Percentiles rank a stretch among this genome's conserved stretches.
phyloP scores from a whole-genome alignment of 2,329 filamentous ascomycete genomes.

The Sarocladium oryzae region DNA sequence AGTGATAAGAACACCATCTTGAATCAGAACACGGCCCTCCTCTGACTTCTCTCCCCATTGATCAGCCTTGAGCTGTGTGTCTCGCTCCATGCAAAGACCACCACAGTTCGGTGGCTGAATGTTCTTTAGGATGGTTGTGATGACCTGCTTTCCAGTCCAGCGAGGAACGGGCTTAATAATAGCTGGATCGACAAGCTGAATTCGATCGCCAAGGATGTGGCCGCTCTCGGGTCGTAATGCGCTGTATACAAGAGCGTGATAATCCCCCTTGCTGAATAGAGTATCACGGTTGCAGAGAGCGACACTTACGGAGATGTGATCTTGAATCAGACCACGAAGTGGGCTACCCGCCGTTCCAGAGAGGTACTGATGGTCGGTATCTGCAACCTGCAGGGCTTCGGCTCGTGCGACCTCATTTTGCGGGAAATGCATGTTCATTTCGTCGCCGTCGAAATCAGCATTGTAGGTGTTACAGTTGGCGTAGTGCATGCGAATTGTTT shows the following conservation, averaged over 20 bases:
- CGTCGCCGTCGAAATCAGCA: slow-evolving; percentile 97
- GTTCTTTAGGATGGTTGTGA: slow-evolving; percentile 89
- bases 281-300: slow-evolving; percentile 86
- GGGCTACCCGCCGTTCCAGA: slow-evolving; percentile 92
- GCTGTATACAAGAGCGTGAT: slow-evolving; percentile 89
- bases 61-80: slow-evolving; percentile 69
- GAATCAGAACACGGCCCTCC: slow-evolving; percentile 75
- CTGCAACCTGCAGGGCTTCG: slow-evolving; percentile 87
- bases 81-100: slow-evolving; percentile 72
- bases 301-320: slow-evolving; percentile 93
- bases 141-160: slow-evolving; percentile 96
- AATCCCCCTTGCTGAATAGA: slow-evolving; percentile 81
- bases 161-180: slow-evolving; percentile 72
- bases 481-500: slow-evolving; percentile 99
- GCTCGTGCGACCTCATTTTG: slow-evolving; percentile 93
- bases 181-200: slow-evolving; percentile 74
- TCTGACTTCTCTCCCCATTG: slow-evolving; percentile 74
- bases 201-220: slow-evolving; percentile 75
- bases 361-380: slow-evolving; percentile 95
- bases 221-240: slow-evolving; percentile 85
- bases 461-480: slow-evolving; percentile 99
- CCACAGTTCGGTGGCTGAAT: slow-evolving; percentile 72
- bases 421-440: slow-evolving; percentile 99
- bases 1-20: slow-evolving; percentile 78
- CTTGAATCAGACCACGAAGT: slow-evolving; percentile 91